A percentile compares a stretch with the other conserved stretches of the same genome.
phyloP scores from a whole-genome alignment of 225 moss, liverwort and hornwort genomes.

The Asterella californica region DNA sequence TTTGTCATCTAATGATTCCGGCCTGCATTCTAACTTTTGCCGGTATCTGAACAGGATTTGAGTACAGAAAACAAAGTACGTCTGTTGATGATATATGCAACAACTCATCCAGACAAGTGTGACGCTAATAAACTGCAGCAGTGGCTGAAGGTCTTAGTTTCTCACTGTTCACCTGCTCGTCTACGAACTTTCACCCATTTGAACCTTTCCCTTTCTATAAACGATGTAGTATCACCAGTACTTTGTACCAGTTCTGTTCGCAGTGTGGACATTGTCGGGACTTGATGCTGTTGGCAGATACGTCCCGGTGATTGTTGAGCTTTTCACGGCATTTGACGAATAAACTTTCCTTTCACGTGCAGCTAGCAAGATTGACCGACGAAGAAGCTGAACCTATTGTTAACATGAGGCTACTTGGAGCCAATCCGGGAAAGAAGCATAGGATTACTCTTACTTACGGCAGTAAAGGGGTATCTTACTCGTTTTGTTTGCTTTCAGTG shows the following conservation, averaged over 20 bases:
- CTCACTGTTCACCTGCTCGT: neutral
- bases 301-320: neutral
- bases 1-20: too few relatives aligned
- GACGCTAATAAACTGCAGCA: constrained; percentile 69
- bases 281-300: neutral
- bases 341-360: constrained; percentile 21
- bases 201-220: neutral
- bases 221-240: too few relatives aligned
- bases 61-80: constrained; percentile 68
- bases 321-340: neutral
- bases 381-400: constrained; percentile 75
- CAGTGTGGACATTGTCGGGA: neutral
- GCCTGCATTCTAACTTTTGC: neutral
- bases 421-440: constrained; percentile 62
- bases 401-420: constrained; percentile 77
- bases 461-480: constrained; percentile 47
- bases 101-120: constrained; percentile 88
- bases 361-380: constrained; percentile 75
- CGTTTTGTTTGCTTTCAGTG: neutral
- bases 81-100: constrained; percentile 76
- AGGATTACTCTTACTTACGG: constrained; percentile 61
- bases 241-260: too few relatives aligned
- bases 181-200: neutral
- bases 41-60: constrained; percentile 55
- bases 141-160: constrained; percentile 76